Evolutionary conservation across 164 flowering plant genomes (phyloP).

Genomic region (Macadamia tetraphylla): DNA sequence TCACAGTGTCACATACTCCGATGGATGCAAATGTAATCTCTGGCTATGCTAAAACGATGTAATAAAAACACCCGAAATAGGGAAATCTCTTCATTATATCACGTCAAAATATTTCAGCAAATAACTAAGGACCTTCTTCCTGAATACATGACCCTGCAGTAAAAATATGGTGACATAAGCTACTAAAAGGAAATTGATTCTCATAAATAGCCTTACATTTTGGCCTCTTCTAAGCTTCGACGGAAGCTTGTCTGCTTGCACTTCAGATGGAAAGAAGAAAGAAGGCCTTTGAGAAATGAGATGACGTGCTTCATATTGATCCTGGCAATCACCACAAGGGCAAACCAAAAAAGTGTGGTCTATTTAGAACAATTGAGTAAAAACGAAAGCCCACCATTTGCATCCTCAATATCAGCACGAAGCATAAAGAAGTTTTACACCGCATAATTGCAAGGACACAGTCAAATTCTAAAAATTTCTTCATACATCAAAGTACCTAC

Average conservation of each 20-base stretch:
- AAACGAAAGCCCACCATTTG: neutral
- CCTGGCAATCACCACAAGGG: constrained; percentile 36
- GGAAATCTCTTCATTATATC: no score
- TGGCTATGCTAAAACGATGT: no score
- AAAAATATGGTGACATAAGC: neutral
- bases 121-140: no score
- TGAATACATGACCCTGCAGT: no score
- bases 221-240: constrained; percentile 80
- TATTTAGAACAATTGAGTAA: constrained; percentile 2
- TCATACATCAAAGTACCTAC: constrained; percentile 2
- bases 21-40: no score
- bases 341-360: neutral
- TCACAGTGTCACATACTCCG: no score
- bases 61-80: no score
- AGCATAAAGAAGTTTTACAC: neutral
- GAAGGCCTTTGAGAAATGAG: constrained; percentile 80
- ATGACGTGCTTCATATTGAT: constrained; percentile 60
- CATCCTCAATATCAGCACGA: neutral
- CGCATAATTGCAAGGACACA: no score
- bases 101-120: no score
- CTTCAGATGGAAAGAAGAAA: constrained; percentile 66
- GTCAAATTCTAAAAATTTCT: neutral
- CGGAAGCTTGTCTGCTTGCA: constrained; percentile 66
- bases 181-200: neutral
- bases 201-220: constrained; percentile 40